phyloP scores from a whole-genome alignment of 192 early-diverging fungal genomes.

The Phycomyces nitens region DNA sequence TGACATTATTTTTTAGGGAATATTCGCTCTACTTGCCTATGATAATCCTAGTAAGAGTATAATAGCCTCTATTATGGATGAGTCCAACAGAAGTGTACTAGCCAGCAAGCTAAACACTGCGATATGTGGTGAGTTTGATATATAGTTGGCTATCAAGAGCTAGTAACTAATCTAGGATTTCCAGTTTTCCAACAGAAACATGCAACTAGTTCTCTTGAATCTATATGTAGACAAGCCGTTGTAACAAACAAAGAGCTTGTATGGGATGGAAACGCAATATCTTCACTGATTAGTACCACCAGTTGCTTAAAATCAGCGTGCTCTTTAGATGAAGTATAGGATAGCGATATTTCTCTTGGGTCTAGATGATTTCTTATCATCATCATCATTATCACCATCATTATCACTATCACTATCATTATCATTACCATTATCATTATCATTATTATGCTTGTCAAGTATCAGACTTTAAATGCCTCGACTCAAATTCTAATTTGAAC shows the following conservation, averaged over 20 bases:
- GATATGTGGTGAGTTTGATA: conserved; percentile 46
- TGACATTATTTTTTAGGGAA: conserved; percentile 41
- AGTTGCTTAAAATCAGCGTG: no score
- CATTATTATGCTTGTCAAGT: no score
- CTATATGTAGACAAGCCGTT: conserved; percentile 21
- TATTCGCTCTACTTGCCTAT: conserved; percentile 77
- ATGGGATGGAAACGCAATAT: conserved; percentile 13
- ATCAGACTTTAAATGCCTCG: no score
- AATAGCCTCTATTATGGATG: conserved; percentile 53
- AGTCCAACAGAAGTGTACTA: conserved; percentile 52
- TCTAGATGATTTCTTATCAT: no score
- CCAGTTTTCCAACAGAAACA: conserved; percentile 9
- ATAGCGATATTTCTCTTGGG: no score
- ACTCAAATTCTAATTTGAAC: no score
- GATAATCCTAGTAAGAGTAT: conserved; percentile 57
- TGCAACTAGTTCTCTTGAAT: conserved; percentile 21
- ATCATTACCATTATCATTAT: no score
- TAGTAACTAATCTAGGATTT: background rate
- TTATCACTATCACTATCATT: no score
- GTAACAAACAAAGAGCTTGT: conserved; percentile 24
- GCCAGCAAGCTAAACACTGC: conserved; percentile 67
- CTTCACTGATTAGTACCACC: conserved; percentile 18
- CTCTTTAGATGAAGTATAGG: no score
- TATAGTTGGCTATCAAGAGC: background rate
- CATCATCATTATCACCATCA: no score